phyloP scores from a whole-genome alignment of 2,329 filamentous ascomycete genomes.

The Neonectria coccinea region DNA sequence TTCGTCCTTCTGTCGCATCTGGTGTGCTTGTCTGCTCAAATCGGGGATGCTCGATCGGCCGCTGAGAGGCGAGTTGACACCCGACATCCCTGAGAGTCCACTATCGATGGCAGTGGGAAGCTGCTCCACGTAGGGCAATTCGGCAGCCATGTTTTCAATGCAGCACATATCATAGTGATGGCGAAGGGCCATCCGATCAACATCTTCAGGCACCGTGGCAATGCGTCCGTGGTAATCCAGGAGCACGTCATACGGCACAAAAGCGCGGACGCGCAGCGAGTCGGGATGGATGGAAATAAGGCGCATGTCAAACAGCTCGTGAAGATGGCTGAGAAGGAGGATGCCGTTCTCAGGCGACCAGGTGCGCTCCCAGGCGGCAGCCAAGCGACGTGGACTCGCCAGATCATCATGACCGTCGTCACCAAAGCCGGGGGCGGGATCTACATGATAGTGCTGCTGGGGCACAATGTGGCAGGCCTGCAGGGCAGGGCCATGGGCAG shows the following conservation, averaged over 20 bases:
- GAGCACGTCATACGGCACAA: constrained; percentile 35
- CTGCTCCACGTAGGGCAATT: constrained; percentile 4
- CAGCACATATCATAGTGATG: constrained; percentile 41
- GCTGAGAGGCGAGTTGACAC: too few relatives aligned
- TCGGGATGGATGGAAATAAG: constrained; percentile 39
- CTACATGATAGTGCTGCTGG: constrained; percentile 35
- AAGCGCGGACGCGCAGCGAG: constrained; percentile 35
- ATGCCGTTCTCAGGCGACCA: constrained; percentile 32
- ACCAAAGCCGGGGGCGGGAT: constrained; percentile 13
- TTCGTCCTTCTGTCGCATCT: too few relatives aligned
- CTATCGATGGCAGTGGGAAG: too few relatives aligned
- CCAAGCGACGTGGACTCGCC: not conserved
- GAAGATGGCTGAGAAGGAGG: constrained; percentile 32
- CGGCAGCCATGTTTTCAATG: constrained; percentile 38
- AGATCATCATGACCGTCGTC: not conserved
- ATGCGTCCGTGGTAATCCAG: constrained; percentile 25
- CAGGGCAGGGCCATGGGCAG: constrained; percentile 23
- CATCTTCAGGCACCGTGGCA: constrained; percentile 19
- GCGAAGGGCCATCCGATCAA: constrained; percentile 31
- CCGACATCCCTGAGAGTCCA: too few relatives aligned
- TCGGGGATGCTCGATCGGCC: too few relatives aligned
- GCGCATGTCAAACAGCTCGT: constrained; percentile 33
- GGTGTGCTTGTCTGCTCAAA: too few relatives aligned
- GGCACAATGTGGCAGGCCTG: constrained; percentile 38
- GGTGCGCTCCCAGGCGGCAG: constrained; percentile 14